phyloP scores from a whole-genome alignment of 2,329 filamentous ascomycete species.

The Penicillium olsonii region DNA sequence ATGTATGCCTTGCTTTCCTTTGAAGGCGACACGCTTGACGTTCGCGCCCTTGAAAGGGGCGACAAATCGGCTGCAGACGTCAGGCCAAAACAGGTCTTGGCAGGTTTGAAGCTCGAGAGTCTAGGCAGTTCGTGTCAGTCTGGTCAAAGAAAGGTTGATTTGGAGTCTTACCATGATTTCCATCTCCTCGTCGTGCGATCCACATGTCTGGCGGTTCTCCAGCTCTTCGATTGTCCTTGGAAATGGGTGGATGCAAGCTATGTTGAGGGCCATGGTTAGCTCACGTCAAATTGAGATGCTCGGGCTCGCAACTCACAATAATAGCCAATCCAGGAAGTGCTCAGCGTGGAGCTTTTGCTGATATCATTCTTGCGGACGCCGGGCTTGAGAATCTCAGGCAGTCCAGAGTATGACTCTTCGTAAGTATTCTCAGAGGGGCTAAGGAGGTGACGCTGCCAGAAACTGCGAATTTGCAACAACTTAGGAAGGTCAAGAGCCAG shows the following conservation, averaged over 20 bases:
- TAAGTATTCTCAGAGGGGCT: conserved; percentile 30
- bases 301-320: conserved; percentile 28
- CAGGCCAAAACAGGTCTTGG: conserved; percentile 30
- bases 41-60: conserved; percentile 8
- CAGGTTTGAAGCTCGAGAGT: conserved; percentile 23
- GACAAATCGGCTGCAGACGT: conserved; percentile 24
- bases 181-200: conserved; percentile 22
- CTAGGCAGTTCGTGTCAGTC: conserved; percentile 21
- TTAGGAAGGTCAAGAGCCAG: conserved; percentile 29
- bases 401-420: conserved; percentile 21
- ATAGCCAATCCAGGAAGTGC: conserved; percentile 35
- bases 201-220: conserved; percentile 36
- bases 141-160: background rate
- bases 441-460: conserved; percentile 45
- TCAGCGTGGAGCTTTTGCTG: conserved; percentile 10
- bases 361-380: conserved; percentile 16
- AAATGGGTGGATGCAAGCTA: conserved; percentile 42
- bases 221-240: conserved; percentile 25
- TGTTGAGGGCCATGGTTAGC: conserved; percentile 4
- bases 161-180: conserved; percentile 26
- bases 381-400: conserved; percentile 22
- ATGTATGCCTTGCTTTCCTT: conserved; percentile 25
- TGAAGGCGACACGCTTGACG: conserved; percentile 24
- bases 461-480: conserved; percentile 44
- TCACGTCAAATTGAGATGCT: background rate